Percentiles rank a stretch among this genome's conserved stretches.
Conservation (phyloP, 306 rosid genomes). For the Prunus mira region DNA sequence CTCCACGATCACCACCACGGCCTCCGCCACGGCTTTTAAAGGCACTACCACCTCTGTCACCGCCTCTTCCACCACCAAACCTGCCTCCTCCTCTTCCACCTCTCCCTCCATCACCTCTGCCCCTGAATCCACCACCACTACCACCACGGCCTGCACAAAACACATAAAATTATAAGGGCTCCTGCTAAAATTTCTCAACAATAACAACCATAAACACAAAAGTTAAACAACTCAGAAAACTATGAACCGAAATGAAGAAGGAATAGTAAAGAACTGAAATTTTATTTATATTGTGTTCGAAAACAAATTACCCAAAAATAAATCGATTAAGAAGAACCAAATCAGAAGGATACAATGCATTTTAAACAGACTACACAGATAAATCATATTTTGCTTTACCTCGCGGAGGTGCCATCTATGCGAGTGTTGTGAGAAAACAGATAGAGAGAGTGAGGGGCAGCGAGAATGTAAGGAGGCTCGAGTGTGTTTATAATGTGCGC, state of each 20-base stretch:
- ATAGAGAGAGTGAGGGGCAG: not conserved
- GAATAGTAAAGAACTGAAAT: not conserved
- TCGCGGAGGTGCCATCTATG: conserved; percentile 32
- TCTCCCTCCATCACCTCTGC: conserved; percentile 37
- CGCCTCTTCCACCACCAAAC: conserved; percentile 26
- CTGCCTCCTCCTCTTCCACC: conserved; percentile 38
- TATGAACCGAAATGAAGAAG: not conserved
- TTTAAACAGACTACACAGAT: not conserved
- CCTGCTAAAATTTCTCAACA: not conserved
- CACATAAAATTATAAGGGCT: not conserved
- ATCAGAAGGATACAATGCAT: not conserved
- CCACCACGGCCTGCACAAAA: conserved; percentile 40
- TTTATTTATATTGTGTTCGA: not conserved
- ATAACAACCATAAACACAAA: not conserved
- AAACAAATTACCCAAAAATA: not conserved
- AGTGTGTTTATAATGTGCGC: too few species aligned
- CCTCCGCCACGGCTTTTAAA: conserved; percentile 16
- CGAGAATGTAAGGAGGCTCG: not conserved
- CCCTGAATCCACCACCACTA: conserved; percentile 39
- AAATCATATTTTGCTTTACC: conserved; percentile 1
- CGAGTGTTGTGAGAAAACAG: not conserved
- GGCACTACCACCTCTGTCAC: conserved; percentile 27
- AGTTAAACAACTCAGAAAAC: not conserved
- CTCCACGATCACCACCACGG: conserved; percentile 34
- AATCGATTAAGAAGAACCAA: not conserved